These are phyloP conservation scores for Dothiorella sarmentorum DNA, from an alignment of 2,329 filamentous ascomycete species.

Conservation along the genomic window DNA sequence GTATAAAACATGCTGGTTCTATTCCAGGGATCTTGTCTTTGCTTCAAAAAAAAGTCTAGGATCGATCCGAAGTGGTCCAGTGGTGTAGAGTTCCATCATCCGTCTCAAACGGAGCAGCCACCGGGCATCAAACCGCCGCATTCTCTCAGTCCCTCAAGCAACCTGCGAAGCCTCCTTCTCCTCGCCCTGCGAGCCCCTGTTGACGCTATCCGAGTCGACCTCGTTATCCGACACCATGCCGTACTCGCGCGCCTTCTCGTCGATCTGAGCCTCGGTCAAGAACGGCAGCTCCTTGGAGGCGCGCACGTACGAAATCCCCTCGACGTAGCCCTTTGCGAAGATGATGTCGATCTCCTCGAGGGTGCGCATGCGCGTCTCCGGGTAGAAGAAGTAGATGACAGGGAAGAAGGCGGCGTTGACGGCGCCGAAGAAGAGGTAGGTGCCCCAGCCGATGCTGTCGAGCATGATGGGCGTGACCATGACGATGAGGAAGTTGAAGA, in stretches of 20 bases:
- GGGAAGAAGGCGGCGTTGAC: slow-evolving; percentile 37
- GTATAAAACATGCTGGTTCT: background rate
- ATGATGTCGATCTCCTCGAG: slow-evolving; percentile 52
- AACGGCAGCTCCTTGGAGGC: slow-evolving; percentile 57
- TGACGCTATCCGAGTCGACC: slow-evolving; percentile 1
- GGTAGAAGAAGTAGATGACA: slow-evolving; percentile 48
- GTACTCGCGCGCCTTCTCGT: slow-evolving; percentile 44
- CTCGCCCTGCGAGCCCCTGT: background rate
- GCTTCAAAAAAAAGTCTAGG: background rate
- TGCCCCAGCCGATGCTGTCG: slow-evolving; percentile 28
- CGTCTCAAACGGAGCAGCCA: background rate
- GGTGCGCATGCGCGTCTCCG: slow-evolving; percentile 50
- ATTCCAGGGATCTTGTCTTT: background rate
- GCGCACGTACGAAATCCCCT: slow-evolving; percentile 59
- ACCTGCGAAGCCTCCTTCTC: background rate
- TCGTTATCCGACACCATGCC: slow-evolving; percentile 29
- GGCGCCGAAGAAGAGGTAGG: slow-evolving; percentile 21
- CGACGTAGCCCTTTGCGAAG: slow-evolving; percentile 50
- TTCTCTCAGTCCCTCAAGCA: background rate
- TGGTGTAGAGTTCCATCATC: too few species aligned
- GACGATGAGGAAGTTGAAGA: slow-evolving; percentile 30
- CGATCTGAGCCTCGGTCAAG: slow-evolving; percentile 51
- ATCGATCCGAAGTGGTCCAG: too few species aligned
- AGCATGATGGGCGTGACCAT: slow-evolving; percentile 42
- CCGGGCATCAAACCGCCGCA: too few species aligned